phyloP scores from a whole-genome alignment of 768 basidiomycete genomes.

The Tricholoma sp. region DNA sequence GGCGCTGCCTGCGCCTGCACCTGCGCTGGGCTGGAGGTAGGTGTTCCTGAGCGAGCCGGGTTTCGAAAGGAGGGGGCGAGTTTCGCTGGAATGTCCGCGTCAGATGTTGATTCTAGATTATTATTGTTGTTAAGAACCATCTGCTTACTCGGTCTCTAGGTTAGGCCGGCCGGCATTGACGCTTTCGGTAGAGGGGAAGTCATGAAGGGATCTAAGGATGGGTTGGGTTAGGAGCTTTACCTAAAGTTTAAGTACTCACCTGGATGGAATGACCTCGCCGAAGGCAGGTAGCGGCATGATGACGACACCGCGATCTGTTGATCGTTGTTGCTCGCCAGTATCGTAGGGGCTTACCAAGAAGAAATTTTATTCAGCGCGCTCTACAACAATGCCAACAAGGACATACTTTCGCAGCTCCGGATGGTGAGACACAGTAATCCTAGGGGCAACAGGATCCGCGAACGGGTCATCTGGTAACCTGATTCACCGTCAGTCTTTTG shows the following conservation, averaged over 20 bases:
- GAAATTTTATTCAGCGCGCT: not conserved
- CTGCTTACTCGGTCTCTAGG: conserved; percentile 26
- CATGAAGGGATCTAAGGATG: conserved; percentile 16
- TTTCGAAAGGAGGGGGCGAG: conserved; percentile 43
- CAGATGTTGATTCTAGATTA: not conserved
- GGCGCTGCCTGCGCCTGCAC: conserved; percentile 8
- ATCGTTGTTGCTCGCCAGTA: conserved; percentile 17
- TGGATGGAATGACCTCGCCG: conserved; percentile 31
- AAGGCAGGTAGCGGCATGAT: conserved; percentile 40
- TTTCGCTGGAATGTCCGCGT: conserved; percentile 36
- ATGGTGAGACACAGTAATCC: conserved; percentile 18
- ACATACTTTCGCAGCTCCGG: conserved; percentile 29
- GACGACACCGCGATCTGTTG: conserved; percentile 21
- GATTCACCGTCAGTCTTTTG: conserved; percentile 1
- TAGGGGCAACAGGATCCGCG: conserved; percentile 27
- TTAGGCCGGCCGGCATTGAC: conserved; percentile 8
- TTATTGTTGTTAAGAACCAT: no score
- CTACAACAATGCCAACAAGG: not conserved
- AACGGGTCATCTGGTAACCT: conserved; percentile 26
- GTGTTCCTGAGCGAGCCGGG: conserved; percentile 22
- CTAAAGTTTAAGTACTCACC: conserved; percentile 11
- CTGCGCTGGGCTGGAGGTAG: conserved; percentile 23
- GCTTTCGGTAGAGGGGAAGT: conserved; percentile 18
- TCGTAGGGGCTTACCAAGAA: conserved; percentile 15
- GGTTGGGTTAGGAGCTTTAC: not conserved